Evolutionary conservation across 1,139 yeast genomes (phyloP).

Genomic region (Meyerozyma sp.): DNA sequence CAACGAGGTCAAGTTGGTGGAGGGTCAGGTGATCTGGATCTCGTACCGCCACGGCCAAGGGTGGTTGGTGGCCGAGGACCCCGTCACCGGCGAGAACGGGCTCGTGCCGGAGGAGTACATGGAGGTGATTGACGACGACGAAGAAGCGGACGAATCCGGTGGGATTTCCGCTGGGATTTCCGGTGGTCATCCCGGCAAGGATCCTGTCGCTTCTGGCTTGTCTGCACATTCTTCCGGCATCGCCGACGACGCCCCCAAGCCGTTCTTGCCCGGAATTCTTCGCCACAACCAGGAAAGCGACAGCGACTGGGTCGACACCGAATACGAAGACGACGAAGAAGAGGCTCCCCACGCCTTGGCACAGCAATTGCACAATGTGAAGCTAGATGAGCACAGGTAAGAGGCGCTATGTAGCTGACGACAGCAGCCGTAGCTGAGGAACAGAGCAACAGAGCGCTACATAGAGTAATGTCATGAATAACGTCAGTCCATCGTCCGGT

Average conservation of each 20-base stretch:
- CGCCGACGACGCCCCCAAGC: constrained; percentile 42
- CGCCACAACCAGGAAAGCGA: constrained; percentile 19
- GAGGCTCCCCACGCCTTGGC: neutral
- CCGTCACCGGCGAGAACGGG: constrained; percentile 77
- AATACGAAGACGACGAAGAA: constrained; percentile 12
- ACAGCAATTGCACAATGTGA: neutral
- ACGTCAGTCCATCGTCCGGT: neutral
- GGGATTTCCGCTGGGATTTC: too few relatives aligned
- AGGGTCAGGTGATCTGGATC: constrained; percentile 83
- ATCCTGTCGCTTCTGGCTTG: too few relatives aligned
- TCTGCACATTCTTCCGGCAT: too few relatives aligned
- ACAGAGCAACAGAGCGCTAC: too few relatives aligned
- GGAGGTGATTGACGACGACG: constrained; percentile 37
- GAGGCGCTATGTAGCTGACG: too few relatives aligned
- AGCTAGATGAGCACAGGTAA: neutral
- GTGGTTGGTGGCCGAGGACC: constrained; percentile 93
- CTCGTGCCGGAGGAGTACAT: constrained; percentile 95
- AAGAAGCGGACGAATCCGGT: too few relatives aligned
- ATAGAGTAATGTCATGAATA: too few relatives aligned
- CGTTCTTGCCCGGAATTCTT: constrained; percentile 41
- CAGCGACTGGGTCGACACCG: constrained; percentile 36
- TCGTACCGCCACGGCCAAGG: constrained; percentile 96
- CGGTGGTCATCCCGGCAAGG: too few relatives aligned
- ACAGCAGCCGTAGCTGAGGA: too few relatives aligned
- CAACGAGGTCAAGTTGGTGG: constrained; percentile 73